Percentiles rank a stretch among this genome's conserved stretches.
Evolutionary conservation across 108 stramenopile species (phyloP).

Genomic region (Aurantiochytrium sp.): DNA sequence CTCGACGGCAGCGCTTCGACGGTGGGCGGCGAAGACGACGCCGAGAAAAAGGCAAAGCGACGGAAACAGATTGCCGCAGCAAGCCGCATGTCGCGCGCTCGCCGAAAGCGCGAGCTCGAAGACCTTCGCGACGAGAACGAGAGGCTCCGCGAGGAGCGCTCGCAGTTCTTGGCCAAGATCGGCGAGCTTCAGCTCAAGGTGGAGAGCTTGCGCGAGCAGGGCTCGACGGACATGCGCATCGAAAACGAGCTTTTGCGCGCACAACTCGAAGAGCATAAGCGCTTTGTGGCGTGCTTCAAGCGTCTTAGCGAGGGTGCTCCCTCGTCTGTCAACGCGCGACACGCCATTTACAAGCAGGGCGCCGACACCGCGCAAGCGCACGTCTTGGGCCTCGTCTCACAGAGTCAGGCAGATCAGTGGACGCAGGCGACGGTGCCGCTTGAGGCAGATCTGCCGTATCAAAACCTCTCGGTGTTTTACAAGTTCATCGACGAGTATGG

Average conservation of each 20-base stretch:
- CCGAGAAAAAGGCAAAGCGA: neutral
- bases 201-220: neutral
- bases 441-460: neutral
- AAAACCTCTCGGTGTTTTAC: constrained; percentile 15
- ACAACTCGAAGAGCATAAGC: neutral
- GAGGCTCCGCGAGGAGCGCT: constrained; percentile 15
- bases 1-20: too few relatives aligned
- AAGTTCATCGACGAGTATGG: constrained; percentile 13
- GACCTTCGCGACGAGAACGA: constrained; percentile 14
- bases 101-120: constrained; percentile 18
- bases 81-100: neutral
- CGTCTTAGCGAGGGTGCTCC: neutral
- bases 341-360: constrained; percentile 1
- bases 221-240: constrained; percentile 1
- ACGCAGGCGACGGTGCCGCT: constrained; percentile 1
- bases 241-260: constrained; percentile 6
- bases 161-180: neutral
- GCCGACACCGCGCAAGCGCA: constrained; percentile 4
- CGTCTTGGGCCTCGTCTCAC: neutral
- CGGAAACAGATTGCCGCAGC: constrained; percentile 4
- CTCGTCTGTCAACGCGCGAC: neutral
- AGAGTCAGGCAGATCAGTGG: neutral
- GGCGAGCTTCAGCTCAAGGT: constrained; percentile 9
- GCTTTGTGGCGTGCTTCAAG: constrained; percentile 9
- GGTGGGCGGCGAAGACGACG: neutral